phyloP scores from a whole-genome alignment of 495 filamentous ascomycete genomes.

The Apodospora peruviana region DNA sequence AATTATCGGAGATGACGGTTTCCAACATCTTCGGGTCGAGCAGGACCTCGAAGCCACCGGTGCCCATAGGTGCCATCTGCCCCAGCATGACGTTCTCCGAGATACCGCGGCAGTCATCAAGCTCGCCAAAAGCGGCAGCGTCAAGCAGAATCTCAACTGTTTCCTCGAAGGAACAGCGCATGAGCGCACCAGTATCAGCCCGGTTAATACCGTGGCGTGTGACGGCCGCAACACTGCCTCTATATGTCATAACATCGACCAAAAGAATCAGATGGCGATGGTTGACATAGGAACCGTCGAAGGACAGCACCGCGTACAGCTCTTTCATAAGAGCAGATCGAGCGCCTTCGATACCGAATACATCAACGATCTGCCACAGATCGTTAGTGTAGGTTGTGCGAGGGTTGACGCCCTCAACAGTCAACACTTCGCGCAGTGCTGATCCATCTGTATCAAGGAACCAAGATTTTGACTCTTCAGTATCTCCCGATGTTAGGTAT shows the following conservation, averaged over 20 bases:
- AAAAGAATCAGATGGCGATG: conserved; percentile 95
- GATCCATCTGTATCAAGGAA: conserved; percentile 91
- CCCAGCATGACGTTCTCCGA: conserved; percentile 99
- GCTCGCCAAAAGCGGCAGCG: conserved; percentile 85
- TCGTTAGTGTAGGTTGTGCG: conserved; percentile 91
- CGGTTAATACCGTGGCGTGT: conserved; percentile 98
- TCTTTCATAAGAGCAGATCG: conserved; percentile 80
- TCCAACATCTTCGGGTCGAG: conserved; percentile 93
- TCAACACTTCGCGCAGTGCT: conserved; percentile 72
- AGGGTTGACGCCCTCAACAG: conserved; percentile 82
- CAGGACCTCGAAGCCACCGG: conserved; percentile 87
- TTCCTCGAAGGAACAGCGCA: conserved; percentile 99
- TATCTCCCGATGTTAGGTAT: conserved; percentile 60
- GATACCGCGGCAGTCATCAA: conserved; percentile 95
- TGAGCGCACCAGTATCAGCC: conserved; percentile 93
- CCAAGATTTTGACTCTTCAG: conserved; percentile 74
- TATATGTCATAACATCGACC: conserved; percentile 96
- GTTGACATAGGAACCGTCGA: conserved; percentile 98
- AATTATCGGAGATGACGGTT: conserved; percentile 87
- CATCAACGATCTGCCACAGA: conserved; percentile 85
- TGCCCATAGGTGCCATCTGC: conserved; percentile 93
- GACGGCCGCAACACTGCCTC: conserved; percentile 88
- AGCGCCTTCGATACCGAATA: conserved; percentile 94
- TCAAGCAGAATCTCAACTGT: conserved; percentile 97
- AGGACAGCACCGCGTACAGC: conserved; percentile 83